phyloP scores from a whole-genome alignment of 495 filamentous ascomycete genomes.

The Xanthoparmelia taractica region DNA sequence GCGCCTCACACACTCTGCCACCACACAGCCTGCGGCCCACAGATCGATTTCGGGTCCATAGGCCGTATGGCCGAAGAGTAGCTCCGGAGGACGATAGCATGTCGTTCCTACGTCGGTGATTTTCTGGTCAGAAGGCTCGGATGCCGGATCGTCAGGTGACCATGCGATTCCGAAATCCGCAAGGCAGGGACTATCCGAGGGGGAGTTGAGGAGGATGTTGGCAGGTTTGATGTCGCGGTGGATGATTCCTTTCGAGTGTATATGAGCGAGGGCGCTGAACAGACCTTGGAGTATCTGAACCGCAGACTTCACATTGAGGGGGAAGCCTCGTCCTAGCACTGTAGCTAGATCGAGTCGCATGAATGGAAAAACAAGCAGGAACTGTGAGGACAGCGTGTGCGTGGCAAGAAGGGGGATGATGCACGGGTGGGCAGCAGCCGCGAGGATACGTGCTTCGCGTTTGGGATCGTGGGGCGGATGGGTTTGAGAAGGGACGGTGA shows the following conservation, averaged over 20 bases:
- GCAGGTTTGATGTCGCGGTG: slow-evolving; percentile 93
- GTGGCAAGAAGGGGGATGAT: slow-evolving; percentile 64
- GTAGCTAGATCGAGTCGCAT: slow-evolving; percentile 60
- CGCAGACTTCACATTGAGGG: slow-evolving; percentile 24
- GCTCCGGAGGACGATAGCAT: slow-evolving; percentile 81
- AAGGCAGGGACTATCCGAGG: slow-evolving; percentile 63
- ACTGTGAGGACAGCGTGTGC: slow-evolving; percentile 58
- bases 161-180: slow-evolving; percentile 91
- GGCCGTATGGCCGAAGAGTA: slow-evolving; percentile 71
- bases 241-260: slow-evolving; percentile 70
- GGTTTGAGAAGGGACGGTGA: slow-evolving; percentile 66
- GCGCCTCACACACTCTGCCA: slow-evolving; percentile 51
- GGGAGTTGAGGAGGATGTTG: slow-evolving; percentile 67
- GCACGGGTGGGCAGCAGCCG: slow-evolving; percentile 37
- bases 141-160: slow-evolving; percentile 51
- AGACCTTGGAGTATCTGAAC: slow-evolving; percentile 51
- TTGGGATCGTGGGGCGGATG: slow-evolving; percentile 71
- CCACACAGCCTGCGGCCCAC: slow-evolving; percentile 82
- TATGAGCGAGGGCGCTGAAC: slow-evolving; percentile 61
- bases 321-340: slow-evolving; percentile 44
- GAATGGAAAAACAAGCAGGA: slow-evolving; percentile 80
- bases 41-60: slow-evolving; percentile 72
- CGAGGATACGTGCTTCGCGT: slow-evolving; percentile 69
- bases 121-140: slow-evolving; percentile 61
- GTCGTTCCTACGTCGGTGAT: slow-evolving; percentile 91